These are phyloP conservation scores for Murraya paniculata DNA, from an alignment of 345 rosid species.

Conservation along the genomic window DNA sequence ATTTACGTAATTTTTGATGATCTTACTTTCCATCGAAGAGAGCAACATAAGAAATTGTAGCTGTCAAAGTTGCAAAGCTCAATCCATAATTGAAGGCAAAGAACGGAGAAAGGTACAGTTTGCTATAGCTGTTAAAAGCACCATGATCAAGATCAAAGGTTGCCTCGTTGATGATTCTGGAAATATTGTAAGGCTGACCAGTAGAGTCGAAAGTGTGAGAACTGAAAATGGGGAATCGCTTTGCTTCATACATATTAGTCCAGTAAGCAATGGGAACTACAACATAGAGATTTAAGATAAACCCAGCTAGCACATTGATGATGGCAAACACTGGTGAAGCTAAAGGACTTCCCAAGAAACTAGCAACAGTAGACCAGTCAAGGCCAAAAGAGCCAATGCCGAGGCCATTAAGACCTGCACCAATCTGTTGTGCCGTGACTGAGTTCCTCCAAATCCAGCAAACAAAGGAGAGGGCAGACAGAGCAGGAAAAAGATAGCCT, in stretches of 20 bases:
- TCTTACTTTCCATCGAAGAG: constrained; percentile 55
- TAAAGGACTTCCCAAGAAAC: constrained; percentile 41
- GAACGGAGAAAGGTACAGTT: constrained; percentile 53
- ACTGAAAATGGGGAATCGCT: constrained; percentile 55
- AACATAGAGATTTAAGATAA: constrained; percentile 50
- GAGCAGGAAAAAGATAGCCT: constrained; percentile 31
- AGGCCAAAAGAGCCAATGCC: constrained; percentile 48
- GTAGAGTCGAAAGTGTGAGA: constrained; percentile 41
- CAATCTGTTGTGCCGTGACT: constrained; percentile 33
- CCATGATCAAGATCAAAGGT: constrained; percentile 40
- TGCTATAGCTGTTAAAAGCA: constrained; percentile 55
- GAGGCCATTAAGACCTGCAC: constrained; percentile 39
- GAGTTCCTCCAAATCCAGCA: constrained; percentile 38
- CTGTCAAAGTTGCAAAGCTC: constrained; percentile 50
- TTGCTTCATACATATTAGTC: constrained; percentile 44
- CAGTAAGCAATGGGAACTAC: constrained; percentile 56
- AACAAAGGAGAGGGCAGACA: constrained; percentile 27
- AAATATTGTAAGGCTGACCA: constrained; percentile 52
- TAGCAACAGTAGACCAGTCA: constrained; percentile 42
- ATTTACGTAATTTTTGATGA: neutral
- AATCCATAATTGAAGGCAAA: constrained; percentile 69
- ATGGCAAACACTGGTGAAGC: constrained; percentile 38
- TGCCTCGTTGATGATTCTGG: constrained; percentile 44
- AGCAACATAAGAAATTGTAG: constrained; percentile 68
- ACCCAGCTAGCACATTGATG: constrained; percentile 45